Percentiles rank a stretch among this genome's conserved stretches.
Evolutionary conservation across 2,329 filamentous ascomycete species (phyloP).

Genomic region (Botrytis sinoallii): DNA sequence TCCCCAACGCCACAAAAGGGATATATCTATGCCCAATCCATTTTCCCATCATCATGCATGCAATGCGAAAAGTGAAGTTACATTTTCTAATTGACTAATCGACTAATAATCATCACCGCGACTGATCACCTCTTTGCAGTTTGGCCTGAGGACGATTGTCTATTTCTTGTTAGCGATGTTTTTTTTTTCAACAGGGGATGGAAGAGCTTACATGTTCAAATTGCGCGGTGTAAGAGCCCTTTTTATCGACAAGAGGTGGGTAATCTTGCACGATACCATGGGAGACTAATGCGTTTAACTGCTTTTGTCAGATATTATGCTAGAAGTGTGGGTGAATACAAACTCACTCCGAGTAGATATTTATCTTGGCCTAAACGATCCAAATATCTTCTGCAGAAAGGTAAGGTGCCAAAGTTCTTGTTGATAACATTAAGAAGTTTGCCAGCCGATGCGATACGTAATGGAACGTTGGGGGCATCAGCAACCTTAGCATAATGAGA

Average conservation of each 20-base stretch:
- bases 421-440: slow-evolving; percentile 83
- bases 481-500: slow-evolving; percentile 80
- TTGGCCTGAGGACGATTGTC: slow-evolving; percentile 75
- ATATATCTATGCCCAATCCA: not conserved
- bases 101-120: slow-evolving; percentile 75
- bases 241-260: slow-evolving; percentile 84
- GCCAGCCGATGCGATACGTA: slow-evolving; percentile 79
- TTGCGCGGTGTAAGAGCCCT: slow-evolving; percentile 92
- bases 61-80: slow-evolving; percentile 10
- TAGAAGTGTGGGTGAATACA: not conserved
- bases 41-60: slow-evolving; percentile 7
- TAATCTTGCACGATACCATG: slow-evolving; percentile 86
- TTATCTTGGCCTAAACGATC: slow-evolving; percentile 93
- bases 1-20: slow-evolving; percentile 5
- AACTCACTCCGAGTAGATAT: slow-evolving; percentile 78
- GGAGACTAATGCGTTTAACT: slow-evolving; percentile 83
- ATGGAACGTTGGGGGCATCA: slow-evolving; percentile 71
- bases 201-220: slow-evolving; percentile 72
- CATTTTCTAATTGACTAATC: not conserved
- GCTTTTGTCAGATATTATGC: slow-evolving; percentile 33
- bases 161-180: slow-evolving; percentile 48
- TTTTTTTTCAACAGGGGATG: not conserved
- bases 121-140: slow-evolving; percentile 82
- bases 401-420: slow-evolving; percentile 93
- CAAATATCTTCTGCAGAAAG: slow-evolving; percentile 86